Evolutionary conservation across 805 yeast species (phyloP), one percentile per base, ranked within the genome.

Genomic region (Cyberlindnera subsufficiens): DNA sequence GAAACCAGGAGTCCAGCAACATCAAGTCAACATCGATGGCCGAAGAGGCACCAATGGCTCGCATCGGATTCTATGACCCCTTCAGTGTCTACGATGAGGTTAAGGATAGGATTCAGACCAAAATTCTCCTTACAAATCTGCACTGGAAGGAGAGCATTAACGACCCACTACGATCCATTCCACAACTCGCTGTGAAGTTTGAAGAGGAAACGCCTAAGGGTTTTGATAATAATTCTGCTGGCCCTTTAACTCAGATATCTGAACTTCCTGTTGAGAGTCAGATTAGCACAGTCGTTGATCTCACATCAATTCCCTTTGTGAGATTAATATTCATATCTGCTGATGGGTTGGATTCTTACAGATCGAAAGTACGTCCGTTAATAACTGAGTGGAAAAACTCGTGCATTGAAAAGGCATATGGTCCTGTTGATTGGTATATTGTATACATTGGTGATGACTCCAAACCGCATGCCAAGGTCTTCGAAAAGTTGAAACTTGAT

Each of bases 301-400:
- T 51, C n/a, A 29, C 44, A 4, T 35, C 44, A 9, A 47, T 71
- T 5, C 78, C 85, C 1, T 79, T 82, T 51, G 66, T 86, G 37
- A 73, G 82, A 49, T 56, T 89, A 17, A 80, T 91, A 68, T 75
- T 90, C 43, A 71, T 91, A 7, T 74, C 74, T 42, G 76, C 82
- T 46, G 79, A 77, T 5, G 77, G 75, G 35, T 60, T 83, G 16
- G 98, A 91, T 14, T 77, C 77, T 1, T 91, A 91, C 60, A 69
- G 95, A 46, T 61, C 83, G 0, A 86, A 82, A 54, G 88, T 85
- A 1, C 74, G 99, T 32, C 96, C 95, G 1, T 66, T 88, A 50
- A 77, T 90, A 18, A 74, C 72, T 38, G 93, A 84, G 51, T 93
- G 99, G 98, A 66, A 86, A 20, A 68, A 72, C 36, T 55, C 68